phyloP scores from a whole-genome alignment of 345 rosid genomes.

The Hirschfeldia incana region DNA sequence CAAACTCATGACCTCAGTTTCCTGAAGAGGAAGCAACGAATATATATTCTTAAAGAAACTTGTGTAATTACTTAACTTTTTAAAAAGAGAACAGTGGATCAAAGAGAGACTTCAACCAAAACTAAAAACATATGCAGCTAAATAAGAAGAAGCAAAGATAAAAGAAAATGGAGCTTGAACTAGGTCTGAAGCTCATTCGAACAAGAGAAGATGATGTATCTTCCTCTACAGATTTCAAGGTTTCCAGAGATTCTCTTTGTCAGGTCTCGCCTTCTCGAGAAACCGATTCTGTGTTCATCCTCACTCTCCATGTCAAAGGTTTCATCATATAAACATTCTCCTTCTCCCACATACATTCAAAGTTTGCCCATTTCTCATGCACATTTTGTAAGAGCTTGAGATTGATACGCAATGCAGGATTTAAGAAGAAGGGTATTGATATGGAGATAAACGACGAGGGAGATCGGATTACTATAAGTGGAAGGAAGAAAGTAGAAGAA shows the following conservation, averaged over 20 bases:
- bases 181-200: slow-evolving; percentile 76
- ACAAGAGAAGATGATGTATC: slow-evolving; percentile 59
- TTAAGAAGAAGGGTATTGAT: slow-evolving; percentile 49
- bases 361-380: background rate
- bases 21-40: slow-evolving; percentile 30
- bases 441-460: slow-evolving; percentile 78
- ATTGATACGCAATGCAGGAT: slow-evolving; percentile 50
- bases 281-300: slow-evolving; percentile 60
- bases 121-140: background rate
- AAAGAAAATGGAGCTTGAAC: slow-evolving; percentile 70
- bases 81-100: background rate
- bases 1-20: background rate
- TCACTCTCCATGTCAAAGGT: slow-evolving; percentile 76
- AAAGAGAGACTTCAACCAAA: background rate
- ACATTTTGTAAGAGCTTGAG: background rate
- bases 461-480: slow-evolving; percentile 52
- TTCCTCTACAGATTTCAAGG: slow-evolving; percentile 50
- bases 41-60: slow-evolving; percentile 27
- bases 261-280: slow-evolving; percentile 64
- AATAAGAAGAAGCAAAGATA: background rate
- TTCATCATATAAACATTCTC: background rate
- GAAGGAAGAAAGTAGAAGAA: slow-evolving; percentile 65
- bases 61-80: background rate
- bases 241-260: slow-evolving; percentile 49
- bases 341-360: background rate